These are phyloP conservation scores for Diaporthe sp. DNA, from an alignment of 2,329 filamentous ascomycete species.

Conservation along the genomic window DNA sequence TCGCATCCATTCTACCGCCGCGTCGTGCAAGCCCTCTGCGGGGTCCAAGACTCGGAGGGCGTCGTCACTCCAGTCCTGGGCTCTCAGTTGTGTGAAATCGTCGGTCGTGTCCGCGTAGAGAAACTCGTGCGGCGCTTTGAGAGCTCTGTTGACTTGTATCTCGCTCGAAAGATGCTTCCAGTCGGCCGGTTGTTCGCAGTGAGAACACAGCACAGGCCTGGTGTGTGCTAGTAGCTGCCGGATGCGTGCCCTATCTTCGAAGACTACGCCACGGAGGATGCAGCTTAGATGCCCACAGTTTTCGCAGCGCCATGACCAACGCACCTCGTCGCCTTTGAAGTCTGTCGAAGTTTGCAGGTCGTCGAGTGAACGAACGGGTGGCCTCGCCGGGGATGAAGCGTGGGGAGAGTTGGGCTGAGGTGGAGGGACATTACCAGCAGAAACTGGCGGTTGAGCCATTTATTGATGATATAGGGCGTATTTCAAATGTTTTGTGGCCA, in stretches of 20 bases:
- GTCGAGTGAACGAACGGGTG: neutral
- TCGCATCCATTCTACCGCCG: neutral
- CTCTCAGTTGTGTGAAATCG: neutral
- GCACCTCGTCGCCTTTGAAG: neutral
- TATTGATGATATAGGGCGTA: neutral
- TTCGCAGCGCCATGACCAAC: neutral
- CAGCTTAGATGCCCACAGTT: neutral
- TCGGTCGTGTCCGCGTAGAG: neutral
- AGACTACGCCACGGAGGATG: neutral
- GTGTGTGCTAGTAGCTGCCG: fast-evolving
- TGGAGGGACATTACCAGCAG: neutral
- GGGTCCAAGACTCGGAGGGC: too few relatives aligned
- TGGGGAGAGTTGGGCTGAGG: neutral
- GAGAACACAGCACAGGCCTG: neutral
- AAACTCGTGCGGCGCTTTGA: neutral
- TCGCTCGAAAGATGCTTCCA: neutral
- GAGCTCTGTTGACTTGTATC: neutral
- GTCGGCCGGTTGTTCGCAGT: neutral
- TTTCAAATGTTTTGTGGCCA: too few relatives aligned
- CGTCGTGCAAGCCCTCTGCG: neutral
- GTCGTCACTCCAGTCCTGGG: neutral
- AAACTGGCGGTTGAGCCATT: neutral
- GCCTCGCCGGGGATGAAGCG: too few relatives aligned
- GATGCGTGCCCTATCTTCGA: too few relatives aligned
- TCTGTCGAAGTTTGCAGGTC: neutral